Evolutionary conservation across 202 grass and related monocot species (phyloP), one percentile per base, ranked within the genome.

Genomic region (Saccharum hybrid): DNA sequence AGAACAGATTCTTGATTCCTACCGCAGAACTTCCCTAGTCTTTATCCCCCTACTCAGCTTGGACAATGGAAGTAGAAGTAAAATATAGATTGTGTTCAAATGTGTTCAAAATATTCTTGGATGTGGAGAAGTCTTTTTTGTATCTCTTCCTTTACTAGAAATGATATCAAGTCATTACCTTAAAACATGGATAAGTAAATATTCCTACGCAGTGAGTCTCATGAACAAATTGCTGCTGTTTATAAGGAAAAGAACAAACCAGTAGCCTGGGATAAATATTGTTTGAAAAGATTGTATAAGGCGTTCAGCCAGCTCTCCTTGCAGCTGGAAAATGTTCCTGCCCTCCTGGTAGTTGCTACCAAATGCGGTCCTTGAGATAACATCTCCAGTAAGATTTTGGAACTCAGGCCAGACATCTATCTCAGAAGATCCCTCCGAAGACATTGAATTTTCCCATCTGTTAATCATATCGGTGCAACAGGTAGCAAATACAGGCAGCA

Each of bases 291-390:
- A 70, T 37, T 81, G 30, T 54, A 88, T 74, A 31, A 97, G 7
- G 8, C 84, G 83, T 77, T 92, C 80, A 5, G 80, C 83, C 56
- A 42, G 83, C 69, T 94, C 89, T 16, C n/a, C 79, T 85, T 94
- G 89, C 13, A 94, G 87, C 36, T 85, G 77, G 21, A 94, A 94
- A 74, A 97, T 97, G 28, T 22, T 82, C n/a, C 49, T 83, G 7
- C 87, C 94, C 75, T 90, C 91, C 48, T 88, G 31, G 48, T 88
- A 91, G 79, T 81, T 91, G 89, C 94, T 97, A n/a, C 94, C 91
- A 54, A 97, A 97, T 7, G 91, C 89, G 36, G 91, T 80, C 62
- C 85, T 70, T 4, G 94, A 97, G 23, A 97, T 97, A 60, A 90
- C 91, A 85, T 97, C 87, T 74, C 91, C 91, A 0, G 87, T 86